Evolutionary conservation across 768 basidiomycete genomes (phyloP), one percentile per base, ranked within the genome.

Genomic region (Coprinellus micaceus): DNA sequence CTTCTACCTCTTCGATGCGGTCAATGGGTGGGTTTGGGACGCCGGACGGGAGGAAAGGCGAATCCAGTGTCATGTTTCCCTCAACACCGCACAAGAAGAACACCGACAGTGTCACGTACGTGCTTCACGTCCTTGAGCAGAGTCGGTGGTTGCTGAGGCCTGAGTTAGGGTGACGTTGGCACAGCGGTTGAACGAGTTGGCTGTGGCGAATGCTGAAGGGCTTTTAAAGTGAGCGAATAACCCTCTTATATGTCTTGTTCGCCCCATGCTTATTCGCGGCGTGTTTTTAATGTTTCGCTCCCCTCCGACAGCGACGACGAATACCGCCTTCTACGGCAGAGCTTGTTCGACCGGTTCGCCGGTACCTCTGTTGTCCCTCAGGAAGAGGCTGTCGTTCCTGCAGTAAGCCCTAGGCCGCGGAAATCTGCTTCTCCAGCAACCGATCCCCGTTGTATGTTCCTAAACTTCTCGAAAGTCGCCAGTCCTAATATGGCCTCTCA

Each of bases 251-350:
- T 45, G 46, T 30, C 58, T 39, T 15, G 41, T 39, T 39, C 43
- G 25, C 33, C 53, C 41, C 45, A 40, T 49, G 19, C 28, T 56
- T 22, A 40, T 52, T 45, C 50, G 13, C 40, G 50, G 52, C 30
- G 54, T 37, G 29, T 52, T 54, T 45, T 48, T 57, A 36, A 37
- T 43, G 48, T 28, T 50, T 10, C 7, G 24, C 28, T 33, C 30
- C 33, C 33, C 33, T 33, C 19, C 40, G 17, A 5, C 48, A 93
- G 91, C 66, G 88, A 93, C 69, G 89, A 92, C 61, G 91, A 91
- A 66, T 93, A 93, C 67, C 84, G 91, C 50, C 69, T 93, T 41
- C 79, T 94, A 12, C 84, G 91, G 43, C 90, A 91, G 69, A 90
- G 86, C 65, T 75, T 94, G 37, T 93, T 94, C 62, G 89, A 92